Evolutionary conservation across 371 early-diverging fungal species (phyloP), one percentile per base, ranked within the genome.

Genomic region (Circinella umbellata): DNA sequence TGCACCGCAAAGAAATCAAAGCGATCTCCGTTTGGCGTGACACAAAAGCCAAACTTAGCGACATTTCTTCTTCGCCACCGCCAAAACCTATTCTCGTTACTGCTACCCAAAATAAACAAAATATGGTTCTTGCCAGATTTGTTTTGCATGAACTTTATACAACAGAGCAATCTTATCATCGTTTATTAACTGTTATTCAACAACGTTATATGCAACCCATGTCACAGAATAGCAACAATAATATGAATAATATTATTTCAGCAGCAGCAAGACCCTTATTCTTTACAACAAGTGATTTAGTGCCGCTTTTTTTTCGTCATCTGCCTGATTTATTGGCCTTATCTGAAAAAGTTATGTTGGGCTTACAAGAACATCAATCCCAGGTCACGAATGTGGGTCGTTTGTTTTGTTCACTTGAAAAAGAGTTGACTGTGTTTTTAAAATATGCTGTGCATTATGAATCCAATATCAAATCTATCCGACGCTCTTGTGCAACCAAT

Each of bases 361-460:
- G 59, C 13, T 72, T 65, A 4, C 51, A 51, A 51, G 1, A 15
- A 8, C 51, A 51, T 13, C 51, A 51, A n/a, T 15, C 4, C 4
- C 14, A 51, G 8, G 5, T 51, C 17, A 14, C 14, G 51, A 66
- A 68, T 46, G 67, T 82, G 11, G 83, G 77, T 1, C 63, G 66
- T n/a, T 65, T 74, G 4, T 80, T 82, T 70, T 65, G 67, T 18
- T 46, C 54, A 7, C 39, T 79, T 3, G 74, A 79, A 18, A 53
- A 78, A 10, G 72, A 73, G 7, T 63, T 79, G 61, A 76, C 69
- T 18, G 77, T 79, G 38, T 83, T 81, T 77, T 60, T 81, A 5
- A 77, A 80, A 73, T 83, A 83, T 68, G 76, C 84, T 42, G 70
- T 80, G 38, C 81, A 83, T 68, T 83, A 81, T 68, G 75, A 75